Evolutionary conservation across 768 basidiomycete genomes (phyloP).

Genomic region (Mycena vulgaris): DNA sequence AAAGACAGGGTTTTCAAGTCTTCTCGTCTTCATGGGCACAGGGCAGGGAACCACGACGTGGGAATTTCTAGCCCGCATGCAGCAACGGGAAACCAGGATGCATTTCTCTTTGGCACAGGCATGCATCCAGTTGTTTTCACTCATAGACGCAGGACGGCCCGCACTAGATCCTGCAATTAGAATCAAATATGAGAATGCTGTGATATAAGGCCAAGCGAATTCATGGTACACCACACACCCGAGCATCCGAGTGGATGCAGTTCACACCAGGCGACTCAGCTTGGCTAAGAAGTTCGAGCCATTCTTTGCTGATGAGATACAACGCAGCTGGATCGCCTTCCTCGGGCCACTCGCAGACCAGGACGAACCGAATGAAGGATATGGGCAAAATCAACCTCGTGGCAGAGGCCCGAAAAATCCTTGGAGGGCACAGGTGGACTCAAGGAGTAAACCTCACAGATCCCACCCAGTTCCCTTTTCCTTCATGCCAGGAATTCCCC

Average conservation of each 20-base stretch:
- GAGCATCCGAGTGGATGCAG: not conserved
- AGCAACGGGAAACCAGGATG: not conserved
- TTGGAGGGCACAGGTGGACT: not conserved
- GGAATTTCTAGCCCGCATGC: not conserved
- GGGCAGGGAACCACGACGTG: conserved; percentile 3
- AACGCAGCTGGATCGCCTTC: not conserved
- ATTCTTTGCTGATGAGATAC: not conserved
- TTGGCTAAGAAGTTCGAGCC: conserved; percentile 21
- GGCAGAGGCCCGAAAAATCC: not conserved
- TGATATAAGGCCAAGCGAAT: conserved; percentile 14
- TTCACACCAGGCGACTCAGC: not conserved
- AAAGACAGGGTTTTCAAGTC: conserved; percentile 2
- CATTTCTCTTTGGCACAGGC: not conserved
- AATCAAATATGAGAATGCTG: conserved; percentile 6
- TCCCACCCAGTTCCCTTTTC: conserved; percentile 20
- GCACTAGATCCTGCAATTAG: not conserved
- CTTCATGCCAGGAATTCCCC: too few species aligned
- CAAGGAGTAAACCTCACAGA: not conserved
- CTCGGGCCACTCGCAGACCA: conserved; percentile 18
- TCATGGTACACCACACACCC: conserved; percentile 17
- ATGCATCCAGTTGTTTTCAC: not conserved
- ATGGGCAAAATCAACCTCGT: not conserved
- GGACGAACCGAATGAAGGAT: not conserved
- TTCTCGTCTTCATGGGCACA: conserved; percentile 20
- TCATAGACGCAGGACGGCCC: not conserved